Evolutionary conservation across 306 rosid species (phyloP), one percentile per base, ranked within the genome.

Genomic region (Myrica gale): DNA sequence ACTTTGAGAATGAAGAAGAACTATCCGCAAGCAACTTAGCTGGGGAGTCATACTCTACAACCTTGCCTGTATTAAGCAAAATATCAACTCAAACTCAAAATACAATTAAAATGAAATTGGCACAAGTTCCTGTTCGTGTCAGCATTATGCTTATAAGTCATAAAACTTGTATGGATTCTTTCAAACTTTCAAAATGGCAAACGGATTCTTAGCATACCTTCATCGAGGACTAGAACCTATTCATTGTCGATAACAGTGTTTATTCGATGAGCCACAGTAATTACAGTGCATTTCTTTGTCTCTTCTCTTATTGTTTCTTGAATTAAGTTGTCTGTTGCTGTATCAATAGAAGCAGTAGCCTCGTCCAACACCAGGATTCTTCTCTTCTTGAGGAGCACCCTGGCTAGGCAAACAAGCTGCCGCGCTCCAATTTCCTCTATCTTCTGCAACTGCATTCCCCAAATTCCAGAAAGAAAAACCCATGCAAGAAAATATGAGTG

Each of bases 341-440:
- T 85, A 76, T 94, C 98, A 4, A 94, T 89, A 58, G 98, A 94
- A 46, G 98, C 97, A 9, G 98, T 94, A 32, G 98, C 98, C 80
- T 94, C 98, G 60, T 94, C 98, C 60, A 94, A 86, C 42, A 92
- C 97, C 54, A 94, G 84, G 71, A 92, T 85, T 78, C 79, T 85
- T 71, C 95, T 84, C 74, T 85, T 94, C 86, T 90, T 92, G 50
- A 94, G 76, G 43, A 92, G 91, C 78, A 94, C 80, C 71, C 97
- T 83, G 15, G 93, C 97, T n/a, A 94, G 88, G 76, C 98, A 92
- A 75, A 94, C 96, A 58, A 92, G 96, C 71, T 94, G 98, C 82
- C 98, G 86, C 97, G 55, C 98, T 94, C 98, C 97, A 94, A 80
- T 92, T 94, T 76, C 86, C 97, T 74, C 98, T 97, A 74, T 89